Conservation (phyloP, 768 basidiomycete species). For the Lenzites betulinus region DNA sequence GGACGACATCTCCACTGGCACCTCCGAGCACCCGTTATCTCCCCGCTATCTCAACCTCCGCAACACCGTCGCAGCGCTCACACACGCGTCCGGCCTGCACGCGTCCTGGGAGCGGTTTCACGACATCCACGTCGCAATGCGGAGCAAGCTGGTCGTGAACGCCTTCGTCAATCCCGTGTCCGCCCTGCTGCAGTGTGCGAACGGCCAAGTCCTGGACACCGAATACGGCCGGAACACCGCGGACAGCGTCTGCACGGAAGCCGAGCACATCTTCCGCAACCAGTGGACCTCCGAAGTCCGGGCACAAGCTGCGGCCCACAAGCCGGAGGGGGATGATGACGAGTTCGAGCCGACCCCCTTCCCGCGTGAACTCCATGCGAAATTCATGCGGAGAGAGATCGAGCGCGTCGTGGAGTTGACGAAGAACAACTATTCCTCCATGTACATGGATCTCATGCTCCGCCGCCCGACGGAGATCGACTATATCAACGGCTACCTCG, state of each 20-base stretch:
- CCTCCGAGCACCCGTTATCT: conserved; percentile 33
- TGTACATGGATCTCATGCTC: conserved; percentile 65
- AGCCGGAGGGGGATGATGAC: conserved; percentile 8
- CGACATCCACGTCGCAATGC: conserved; percentile 67
- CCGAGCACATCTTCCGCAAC: conserved; percentile 60
- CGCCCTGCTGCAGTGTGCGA: conserved; percentile 75
- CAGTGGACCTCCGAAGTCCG: conserved; percentile 38
- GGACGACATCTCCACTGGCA: conserved; percentile 49
- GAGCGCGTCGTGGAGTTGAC: conserved; percentile 59
- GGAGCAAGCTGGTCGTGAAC: conserved; percentile 82
- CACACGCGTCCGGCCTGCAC: conserved; percentile 55
- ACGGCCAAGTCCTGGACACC: conserved; percentile 68
- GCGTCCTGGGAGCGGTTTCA: conserved; percentile 66
- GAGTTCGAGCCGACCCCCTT: conserved; percentile 38
- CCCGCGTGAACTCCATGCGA: conserved; percentile 46
- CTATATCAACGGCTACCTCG: conserved; percentile 81
- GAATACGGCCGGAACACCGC: conserved; percentile 47
- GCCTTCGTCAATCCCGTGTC: conserved; percentile 85
- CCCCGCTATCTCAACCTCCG: conserved; percentile 61
- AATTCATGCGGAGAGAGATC: conserved; percentile 56
- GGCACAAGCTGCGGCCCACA: conserved; percentile 21
- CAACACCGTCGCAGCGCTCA: conserved; percentile 66
- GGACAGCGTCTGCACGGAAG: conserved; percentile 67
- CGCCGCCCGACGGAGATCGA: conserved; percentile 76
- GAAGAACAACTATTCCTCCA: conserved; percentile 73